A percentile compares a stretch with the other conserved stretches of the same genome.
Conservation (phyloP, 2,329 filamentous ascomycete genomes). For the Neonectria hederae region DNA sequence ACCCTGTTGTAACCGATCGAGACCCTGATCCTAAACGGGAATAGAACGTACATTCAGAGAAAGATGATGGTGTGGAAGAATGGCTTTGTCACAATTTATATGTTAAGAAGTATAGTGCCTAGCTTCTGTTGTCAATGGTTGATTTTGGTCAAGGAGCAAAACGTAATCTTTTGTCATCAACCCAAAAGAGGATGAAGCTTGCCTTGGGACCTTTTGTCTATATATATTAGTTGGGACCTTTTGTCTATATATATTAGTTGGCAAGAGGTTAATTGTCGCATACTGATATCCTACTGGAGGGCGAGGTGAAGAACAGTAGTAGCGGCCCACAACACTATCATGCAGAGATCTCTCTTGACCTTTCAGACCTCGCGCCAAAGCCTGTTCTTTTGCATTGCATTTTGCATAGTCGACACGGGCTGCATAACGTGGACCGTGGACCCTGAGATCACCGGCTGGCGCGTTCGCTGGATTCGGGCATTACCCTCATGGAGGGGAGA, state of each 20-base stretch:
- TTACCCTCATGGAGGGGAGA: neutral
- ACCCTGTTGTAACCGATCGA: neutral
- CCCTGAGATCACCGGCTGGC: neutral
- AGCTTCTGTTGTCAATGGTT: neutral
- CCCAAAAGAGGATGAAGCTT: neutral
- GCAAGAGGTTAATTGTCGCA: neutral
- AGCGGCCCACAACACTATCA: neutral
- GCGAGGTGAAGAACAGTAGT: neutral
- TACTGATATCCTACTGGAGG: neutral
- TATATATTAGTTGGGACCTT: neutral
- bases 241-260: neutral
- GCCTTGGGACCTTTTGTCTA: neutral
- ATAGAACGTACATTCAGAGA: neutral
- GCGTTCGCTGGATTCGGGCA: neutral
- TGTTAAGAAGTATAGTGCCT: neutral
- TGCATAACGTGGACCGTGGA: neutral
- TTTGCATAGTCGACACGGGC: neutral
- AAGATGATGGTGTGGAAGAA: neutral
- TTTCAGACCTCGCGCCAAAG: neutral
- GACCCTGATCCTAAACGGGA: neutral
- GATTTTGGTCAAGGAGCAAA: neutral
- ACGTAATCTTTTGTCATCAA: neutral
- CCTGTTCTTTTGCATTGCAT: neutral
- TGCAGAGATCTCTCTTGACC: neutral
- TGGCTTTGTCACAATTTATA: neutral